Evolutionary conservation across 306 rosid genomes (phyloP).

Genomic region (Phaseolus lunatus): DNA sequence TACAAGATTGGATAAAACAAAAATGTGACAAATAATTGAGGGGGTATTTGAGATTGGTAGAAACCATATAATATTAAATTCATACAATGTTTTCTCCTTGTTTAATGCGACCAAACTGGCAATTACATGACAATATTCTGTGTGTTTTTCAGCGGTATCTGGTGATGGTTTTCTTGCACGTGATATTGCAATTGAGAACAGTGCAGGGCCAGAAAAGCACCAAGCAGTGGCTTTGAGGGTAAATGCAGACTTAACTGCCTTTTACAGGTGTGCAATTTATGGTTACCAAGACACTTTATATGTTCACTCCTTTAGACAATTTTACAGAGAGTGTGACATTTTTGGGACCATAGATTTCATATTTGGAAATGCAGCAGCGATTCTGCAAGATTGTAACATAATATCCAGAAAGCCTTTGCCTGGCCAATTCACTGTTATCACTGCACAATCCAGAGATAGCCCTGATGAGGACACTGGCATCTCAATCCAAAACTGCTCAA

Average conservation of each 20-base stretch:
- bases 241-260: constrained; percentile 73
- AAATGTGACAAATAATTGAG: too few relatives aligned
- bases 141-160: constrained; percentile 62
- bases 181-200: constrained; percentile 73
- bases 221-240: constrained; percentile 84
- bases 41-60: neutral
- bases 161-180: constrained; percentile 89
- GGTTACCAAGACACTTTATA: constrained; percentile 80
- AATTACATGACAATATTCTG: neutral
- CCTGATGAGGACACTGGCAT: constrained; percentile 72
- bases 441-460: constrained; percentile 73
- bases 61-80: neutral
- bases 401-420: constrained; percentile 65
- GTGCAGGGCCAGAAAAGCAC: constrained; percentile 69
- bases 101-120: neutral
- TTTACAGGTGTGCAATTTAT: constrained; percentile 63
- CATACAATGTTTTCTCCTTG: neutral
- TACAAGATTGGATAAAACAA: neutral
- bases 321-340: constrained; percentile 84
- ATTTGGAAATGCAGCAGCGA: constrained; percentile 83
- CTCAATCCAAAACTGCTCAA: constrained; percentile 75
- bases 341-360: constrained; percentile 81
- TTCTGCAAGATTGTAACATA: constrained; percentile 67
- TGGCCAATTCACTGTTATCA: constrained; percentile 66
- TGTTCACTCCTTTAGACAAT: constrained; percentile 82